These are phyloP conservation scores for Lentinus brumalis DNA, from an alignment of 768 basidiomycete genomes.

Conservation along the genomic window DNA sequence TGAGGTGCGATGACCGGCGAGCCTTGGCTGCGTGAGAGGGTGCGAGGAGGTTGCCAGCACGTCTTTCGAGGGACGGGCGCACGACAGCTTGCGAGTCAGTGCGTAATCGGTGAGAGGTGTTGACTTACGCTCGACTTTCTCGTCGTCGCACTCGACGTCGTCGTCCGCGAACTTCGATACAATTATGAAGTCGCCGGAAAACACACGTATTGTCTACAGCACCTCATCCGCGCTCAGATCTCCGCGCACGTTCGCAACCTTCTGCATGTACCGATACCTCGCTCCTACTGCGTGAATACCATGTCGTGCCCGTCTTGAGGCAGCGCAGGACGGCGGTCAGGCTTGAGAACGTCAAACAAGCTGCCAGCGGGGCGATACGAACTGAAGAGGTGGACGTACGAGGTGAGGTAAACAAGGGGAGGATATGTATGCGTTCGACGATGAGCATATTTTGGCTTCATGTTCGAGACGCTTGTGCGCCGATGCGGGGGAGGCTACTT, in stretches of 20 bases:
- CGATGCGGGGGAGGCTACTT: constrained; percentile 47
- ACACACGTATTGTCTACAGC: constrained; percentile 86
- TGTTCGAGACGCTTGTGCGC: constrained; percentile 61
- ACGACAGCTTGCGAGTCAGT: constrained; percentile 18
- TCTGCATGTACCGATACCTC: constrained; percentile 87
- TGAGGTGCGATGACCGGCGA: constrained; percentile 51
- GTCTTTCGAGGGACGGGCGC: constrained; percentile 24
- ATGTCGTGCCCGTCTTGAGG: constrained; percentile 78
- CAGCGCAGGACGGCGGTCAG: constrained; percentile 67
- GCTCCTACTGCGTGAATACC: constrained; percentile 85
- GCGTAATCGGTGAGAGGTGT: constrained; percentile 2
- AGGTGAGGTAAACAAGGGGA: constrained; percentile 75
- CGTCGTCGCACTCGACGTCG: constrained; percentile 34
- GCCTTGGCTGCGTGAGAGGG: constrained; percentile 38
- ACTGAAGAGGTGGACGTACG: constrained; percentile 76
- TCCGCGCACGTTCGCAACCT: constrained; percentile 80
- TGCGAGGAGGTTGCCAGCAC: constrained; percentile 26
- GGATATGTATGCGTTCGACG: constrained; percentile 77
- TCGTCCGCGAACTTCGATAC: constrained; percentile 59
- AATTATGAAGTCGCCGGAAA: constrained; percentile 85
- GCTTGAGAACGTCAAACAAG: constrained; percentile 78
- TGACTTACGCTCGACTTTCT: constrained; percentile 6
- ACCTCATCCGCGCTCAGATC: constrained; percentile 98
- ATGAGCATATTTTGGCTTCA: constrained; percentile 74
- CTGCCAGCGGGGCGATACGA: constrained; percentile 82